Base-by-base conservation (phyloP, 108 stramenopile genomes). In the Skeletonema grethae region DNA sequence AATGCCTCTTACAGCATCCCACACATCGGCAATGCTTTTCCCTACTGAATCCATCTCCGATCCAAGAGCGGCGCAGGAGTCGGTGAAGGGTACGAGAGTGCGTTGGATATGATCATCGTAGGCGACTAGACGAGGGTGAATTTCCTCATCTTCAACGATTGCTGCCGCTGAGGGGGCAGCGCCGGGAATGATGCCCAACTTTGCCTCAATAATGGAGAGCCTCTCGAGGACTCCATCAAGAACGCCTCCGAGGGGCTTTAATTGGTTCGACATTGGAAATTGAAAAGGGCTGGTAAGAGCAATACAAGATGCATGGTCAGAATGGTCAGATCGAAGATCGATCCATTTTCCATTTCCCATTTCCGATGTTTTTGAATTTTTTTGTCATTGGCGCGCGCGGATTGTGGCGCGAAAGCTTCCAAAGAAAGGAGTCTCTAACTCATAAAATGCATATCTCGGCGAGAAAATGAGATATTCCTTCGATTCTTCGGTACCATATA, bases 21-120 rank as follows among this genome's bases (percentile, higher is more conserved):
- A 95, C 4, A 80, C 73, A 15, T 79, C 66, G 16, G 50, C 31
- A 39, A 90, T 65, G 45, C 77, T 71, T 15, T 72, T 59, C 31
- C 93, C 93, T 16, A 87, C 81, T 16, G 82, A 63, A 18, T 79
- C 59, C 70, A 89, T 83, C 24, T 76, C 87, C n/a, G 75, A 0
- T n/a, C 82, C 83, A 53, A 95, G 77, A 53, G 87, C 85, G 58
- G 89, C 76, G 60, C 90, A 92, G 13, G 87, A 63, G 8, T 83
- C 71, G n/a, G 85, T 82, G 45, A 90, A 82, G 28, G 86, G 86
- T 32, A 84, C 64, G 43, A 95, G 85, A n/a, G 85, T 28, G 22
- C 59, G 67, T 65, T 79, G 65, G 20, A 83, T 41, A 78, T 88
- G 88, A 63, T 74, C 85, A 61, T 95, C 91, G 70, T 86, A 95